phyloP scores from a whole-genome alignment of 2,329 filamentous ascomycete species.

The Pestalotiopsis sp. region DNA sequence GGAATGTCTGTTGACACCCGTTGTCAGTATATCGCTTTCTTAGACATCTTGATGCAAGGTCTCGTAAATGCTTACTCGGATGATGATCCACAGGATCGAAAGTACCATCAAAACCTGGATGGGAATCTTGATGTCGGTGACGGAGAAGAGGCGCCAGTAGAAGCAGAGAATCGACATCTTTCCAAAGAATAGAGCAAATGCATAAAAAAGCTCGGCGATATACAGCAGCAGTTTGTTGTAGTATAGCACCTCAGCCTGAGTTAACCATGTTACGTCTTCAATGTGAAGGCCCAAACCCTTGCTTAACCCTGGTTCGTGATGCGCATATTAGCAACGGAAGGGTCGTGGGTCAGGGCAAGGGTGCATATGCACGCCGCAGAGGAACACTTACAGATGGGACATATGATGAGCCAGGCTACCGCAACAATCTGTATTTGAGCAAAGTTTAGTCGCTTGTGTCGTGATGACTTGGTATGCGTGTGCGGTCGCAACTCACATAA shows the following conservation, averaged over 20 bases:
- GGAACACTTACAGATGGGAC: constrained; percentile 7
- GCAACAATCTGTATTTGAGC: background rate
- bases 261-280: constrained; percentile 11
- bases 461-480: too few relatives aligned
- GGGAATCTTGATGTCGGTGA: constrained; percentile 28
- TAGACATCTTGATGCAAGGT: background rate
- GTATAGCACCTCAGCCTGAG: constrained; percentile 8
- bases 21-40: background rate
- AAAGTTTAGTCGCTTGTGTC: background rate
- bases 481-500: constrained; percentile 6
- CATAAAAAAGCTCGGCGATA: constrained; percentile 29
- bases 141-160: constrained; percentile 33
- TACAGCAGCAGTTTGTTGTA: constrained; percentile 24
- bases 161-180: constrained; percentile 33
- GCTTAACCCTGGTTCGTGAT: background rate
- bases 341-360: background rate
- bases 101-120: constrained; percentile 28
- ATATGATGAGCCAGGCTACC: constrained; percentile 7
- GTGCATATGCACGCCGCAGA: background rate
- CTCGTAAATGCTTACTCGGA: constrained; percentile 19
- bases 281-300: constrained; percentile 16
- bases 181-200: constrained; percentile 28
- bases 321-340: background rate
- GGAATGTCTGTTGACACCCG: constrained; percentile 14
- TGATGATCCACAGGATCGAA: constrained; percentile 28